Percentiles rank a stretch among this genome's conserved stretches.
Evolutionary conservation across 257 asterid genomes (phyloP).

Genomic region (Hygrophila difformis): DNA sequence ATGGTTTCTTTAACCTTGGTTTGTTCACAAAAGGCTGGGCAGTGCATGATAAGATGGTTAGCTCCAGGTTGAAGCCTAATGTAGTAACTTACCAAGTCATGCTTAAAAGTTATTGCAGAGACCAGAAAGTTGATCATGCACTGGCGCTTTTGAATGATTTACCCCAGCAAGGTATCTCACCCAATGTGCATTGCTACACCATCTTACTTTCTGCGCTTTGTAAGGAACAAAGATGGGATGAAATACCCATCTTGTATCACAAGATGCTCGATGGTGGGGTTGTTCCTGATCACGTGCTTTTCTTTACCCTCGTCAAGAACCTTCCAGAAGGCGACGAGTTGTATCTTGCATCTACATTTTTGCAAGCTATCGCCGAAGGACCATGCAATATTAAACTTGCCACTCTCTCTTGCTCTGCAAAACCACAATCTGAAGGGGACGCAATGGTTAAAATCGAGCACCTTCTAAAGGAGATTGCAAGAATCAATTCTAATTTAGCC

Average conservation of each 20-base stretch:
- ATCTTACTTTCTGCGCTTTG: constrained; percentile 37
- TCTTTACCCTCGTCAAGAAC: constrained; percentile 40
- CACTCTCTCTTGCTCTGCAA: constrained; percentile 1
- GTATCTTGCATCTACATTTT: constrained; percentile 28
- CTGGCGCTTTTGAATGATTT: constrained; percentile 31
- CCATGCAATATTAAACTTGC: constrained; percentile 29
- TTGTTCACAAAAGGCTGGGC: constrained; percentile 33
- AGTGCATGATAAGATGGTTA: constrained; percentile 35
- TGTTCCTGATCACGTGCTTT: constrained; percentile 55
- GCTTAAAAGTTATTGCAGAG: constrained; percentile 45
- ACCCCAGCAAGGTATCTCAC: constrained; percentile 24
- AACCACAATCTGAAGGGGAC: constrained; percentile 16
- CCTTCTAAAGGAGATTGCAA: constrained; percentile 34
- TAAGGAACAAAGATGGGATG: constrained; percentile 34
- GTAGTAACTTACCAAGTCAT: constrained; percentile 40
- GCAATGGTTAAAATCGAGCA: constrained; percentile 31
- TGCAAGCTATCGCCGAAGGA: constrained; percentile 41
- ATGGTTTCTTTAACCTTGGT: constrained; percentile 44
- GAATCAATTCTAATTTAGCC: constrained; percentile 23
- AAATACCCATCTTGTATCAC: constrained; percentile 25
- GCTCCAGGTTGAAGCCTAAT: constrained; percentile 37
- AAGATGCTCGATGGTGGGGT: constrained; percentile 35
- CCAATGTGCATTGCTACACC: constrained; percentile 51
- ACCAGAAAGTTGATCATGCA: constrained; percentile 35
- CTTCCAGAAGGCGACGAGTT: constrained; percentile 34